Evolutionary conservation across 176 grass and related monocot species (phyloP).

Genomic region (Puccinellia tenuiflora): DNA sequence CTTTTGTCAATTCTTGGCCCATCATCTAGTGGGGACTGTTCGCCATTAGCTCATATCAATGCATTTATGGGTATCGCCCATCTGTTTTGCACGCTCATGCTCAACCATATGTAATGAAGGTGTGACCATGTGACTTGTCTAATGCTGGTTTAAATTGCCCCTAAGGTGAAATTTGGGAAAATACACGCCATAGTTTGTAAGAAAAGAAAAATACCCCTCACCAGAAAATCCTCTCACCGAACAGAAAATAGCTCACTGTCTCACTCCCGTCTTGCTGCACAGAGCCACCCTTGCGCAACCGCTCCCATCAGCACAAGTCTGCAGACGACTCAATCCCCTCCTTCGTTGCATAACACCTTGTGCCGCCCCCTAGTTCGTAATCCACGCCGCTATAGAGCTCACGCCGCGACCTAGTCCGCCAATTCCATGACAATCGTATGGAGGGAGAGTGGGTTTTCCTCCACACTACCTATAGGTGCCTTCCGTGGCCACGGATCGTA

Average conservation of each 20-base stretch:
- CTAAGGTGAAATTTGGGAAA: neutral
- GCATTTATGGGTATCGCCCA: neutral
- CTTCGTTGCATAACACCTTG: neutral
- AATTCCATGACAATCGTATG: too few species aligned
- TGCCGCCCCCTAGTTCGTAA: neutral
- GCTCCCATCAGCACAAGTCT: too few species aligned
- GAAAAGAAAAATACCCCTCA: neutral
- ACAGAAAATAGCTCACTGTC: neutral
- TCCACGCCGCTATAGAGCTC: neutral
- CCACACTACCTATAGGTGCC: neutral
- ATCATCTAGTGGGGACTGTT: neutral
- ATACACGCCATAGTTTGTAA: neutral
- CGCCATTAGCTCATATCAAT: neutral
- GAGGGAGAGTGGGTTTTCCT: neutral
- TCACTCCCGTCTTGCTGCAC: neutral
- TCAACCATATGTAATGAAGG: neutral
- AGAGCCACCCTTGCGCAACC: neutral
- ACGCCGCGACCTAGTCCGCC: too few species aligned
- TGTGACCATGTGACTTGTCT: neutral
- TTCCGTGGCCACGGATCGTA: neutral
- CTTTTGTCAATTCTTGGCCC: neutral
- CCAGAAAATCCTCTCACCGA: neutral
- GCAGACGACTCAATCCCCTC: too few species aligned
- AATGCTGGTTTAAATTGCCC: neutral
- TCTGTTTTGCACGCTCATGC: neutral